phyloP scores from a whole-genome alignment of 768 basidiomycete species.

The Mycena amicta region DNA sequence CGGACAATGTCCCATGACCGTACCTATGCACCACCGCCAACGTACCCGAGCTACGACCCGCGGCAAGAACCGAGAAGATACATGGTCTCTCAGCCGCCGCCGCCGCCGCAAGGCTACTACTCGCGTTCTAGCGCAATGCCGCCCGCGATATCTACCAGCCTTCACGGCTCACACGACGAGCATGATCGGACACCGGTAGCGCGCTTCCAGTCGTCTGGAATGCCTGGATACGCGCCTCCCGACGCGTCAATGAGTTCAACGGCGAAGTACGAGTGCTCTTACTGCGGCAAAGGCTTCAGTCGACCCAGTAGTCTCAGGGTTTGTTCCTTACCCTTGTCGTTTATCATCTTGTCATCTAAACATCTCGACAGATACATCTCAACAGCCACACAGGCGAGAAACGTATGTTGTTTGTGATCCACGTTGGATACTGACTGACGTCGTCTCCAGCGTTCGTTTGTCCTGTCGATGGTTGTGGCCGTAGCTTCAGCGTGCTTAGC shows the following conservation, averaged over 20 bases:
- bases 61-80: constrained; percentile 13
- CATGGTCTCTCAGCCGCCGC: too few relatives aligned
- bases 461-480: constrained; percentile 73
- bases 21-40: constrained; percentile 5
- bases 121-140: constrained; percentile 10
- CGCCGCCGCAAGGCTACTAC: constrained; percentile 10
- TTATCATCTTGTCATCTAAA: constrained; percentile 11
- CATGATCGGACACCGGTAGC: constrained; percentile 41
- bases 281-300: constrained; percentile 82
- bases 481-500: constrained; percentile 83
- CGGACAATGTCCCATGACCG: constrained; percentile 21
- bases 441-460: constrained; percentile 67
- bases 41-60: constrained; percentile 14
- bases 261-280: constrained; percentile 72
- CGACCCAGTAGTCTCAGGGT: constrained; percentile 85
- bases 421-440: constrained; percentile 7
- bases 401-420: constrained; percentile 16
- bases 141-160: constrained; percentile 13
- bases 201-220: constrained; percentile 23
- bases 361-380: constrained; percentile 64
- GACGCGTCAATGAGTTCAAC: constrained; percentile 19
- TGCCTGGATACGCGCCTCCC: constrained; percentile 16
- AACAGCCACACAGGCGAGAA: constrained; percentile 43
- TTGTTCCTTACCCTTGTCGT: constrained; percentile 13
- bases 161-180: constrained; percentile 21